A percentile compares a stretch with the other conserved stretches of the same genome.
These are phyloP conservation scores for Ogataea siamensis DNA, from an alignment of 805 yeast genomes.

Conservation along the genomic window DNA sequence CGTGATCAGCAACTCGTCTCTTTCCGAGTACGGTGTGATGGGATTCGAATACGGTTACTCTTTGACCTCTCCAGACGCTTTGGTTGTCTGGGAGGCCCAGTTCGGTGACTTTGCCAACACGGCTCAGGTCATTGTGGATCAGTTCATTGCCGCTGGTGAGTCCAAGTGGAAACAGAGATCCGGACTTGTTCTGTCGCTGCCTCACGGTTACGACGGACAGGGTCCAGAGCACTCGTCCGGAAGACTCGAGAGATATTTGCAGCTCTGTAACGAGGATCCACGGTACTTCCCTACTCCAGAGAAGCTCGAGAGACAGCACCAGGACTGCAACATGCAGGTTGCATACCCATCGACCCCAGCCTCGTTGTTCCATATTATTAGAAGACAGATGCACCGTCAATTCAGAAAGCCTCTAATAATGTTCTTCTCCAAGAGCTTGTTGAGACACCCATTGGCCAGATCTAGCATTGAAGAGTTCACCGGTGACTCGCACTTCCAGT, in stretches of 20 bases:
- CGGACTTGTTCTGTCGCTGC: constrained; percentile 90
- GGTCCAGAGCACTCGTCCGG: constrained; percentile 99
- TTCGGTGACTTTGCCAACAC: constrained; percentile 99
- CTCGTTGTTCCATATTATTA: constrained; percentile 89
- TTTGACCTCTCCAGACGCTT: constrained; percentile 93
- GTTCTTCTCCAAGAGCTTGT: constrained; percentile 88
- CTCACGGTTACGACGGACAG: constrained; percentile 99
- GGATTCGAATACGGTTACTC: constrained; percentile 99
- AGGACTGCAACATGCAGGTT: constrained; percentile 96
- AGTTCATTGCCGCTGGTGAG: constrained; percentile 95
- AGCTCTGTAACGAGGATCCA: constrained; percentile 93
- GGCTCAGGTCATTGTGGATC: constrained; percentile 96
- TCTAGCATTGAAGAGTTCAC: constrained; percentile 81
- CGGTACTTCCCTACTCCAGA: constrained; percentile 88
- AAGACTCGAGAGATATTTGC: constrained; percentile 94
- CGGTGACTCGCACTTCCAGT: constrained; percentile 87
- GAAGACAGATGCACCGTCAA: constrained; percentile 99
- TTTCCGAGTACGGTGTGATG: constrained; percentile 98
- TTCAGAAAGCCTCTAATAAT: constrained; percentile 88
- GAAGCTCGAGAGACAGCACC: constrained; percentile 94
- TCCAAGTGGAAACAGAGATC: constrained; percentile 99
- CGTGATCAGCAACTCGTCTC: constrained; percentile 87
- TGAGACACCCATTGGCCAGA: constrained; percentile 97
- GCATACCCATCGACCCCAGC: constrained; percentile 99
- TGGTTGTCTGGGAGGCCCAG: constrained; percentile 99